These are phyloP conservation scores for Diutina catenulata DNA, from an alignment of 1,139 yeast species.

Conservation along the genomic window DNA sequence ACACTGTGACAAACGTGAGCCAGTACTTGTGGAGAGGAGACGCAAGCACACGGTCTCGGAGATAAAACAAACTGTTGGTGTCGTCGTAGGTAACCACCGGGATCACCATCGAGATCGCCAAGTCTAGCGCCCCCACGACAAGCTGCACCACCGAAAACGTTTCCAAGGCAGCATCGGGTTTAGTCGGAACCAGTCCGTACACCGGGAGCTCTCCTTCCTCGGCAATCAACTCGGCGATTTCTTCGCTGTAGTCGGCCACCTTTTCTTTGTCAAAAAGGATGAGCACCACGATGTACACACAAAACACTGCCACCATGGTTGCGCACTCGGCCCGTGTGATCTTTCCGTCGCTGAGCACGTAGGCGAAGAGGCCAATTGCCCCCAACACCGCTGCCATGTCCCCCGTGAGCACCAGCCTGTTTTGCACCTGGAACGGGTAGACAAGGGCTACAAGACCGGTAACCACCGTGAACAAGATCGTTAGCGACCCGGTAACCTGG, in stretches of 20 bases:
- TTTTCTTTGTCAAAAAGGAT: neutral
- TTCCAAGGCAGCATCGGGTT: neutral
- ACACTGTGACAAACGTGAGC: neutral
- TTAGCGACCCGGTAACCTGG: conserved; percentile 27
- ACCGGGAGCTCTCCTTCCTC: neutral
- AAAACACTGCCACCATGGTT: neutral
- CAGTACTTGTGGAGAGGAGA: neutral
- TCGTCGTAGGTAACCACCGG: neutral
- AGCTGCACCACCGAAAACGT: neutral
- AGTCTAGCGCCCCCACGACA: neutral
- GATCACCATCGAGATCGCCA: neutral
- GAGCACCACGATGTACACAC: neutral
- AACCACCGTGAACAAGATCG: conserved; percentile 25
- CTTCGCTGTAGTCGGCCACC: neutral
- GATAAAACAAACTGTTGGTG: neutral
- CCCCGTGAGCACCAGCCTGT: conserved; percentile 14
- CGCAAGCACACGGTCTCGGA: neutral
- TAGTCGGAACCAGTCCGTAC: neutral
- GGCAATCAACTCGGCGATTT: neutral
- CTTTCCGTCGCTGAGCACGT: neutral
- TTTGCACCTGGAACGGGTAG: conserved; percentile 15
- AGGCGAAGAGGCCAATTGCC: neutral
- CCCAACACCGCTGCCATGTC: conserved; percentile 23
- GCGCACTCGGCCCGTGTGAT: neutral
- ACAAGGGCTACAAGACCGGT: conserved; percentile 23